These are phyloP conservation scores for Colletotrichum sp. DNA, from an alignment of 2,329 filamentous ascomycete genomes.

Conservation along the genomic window DNA sequence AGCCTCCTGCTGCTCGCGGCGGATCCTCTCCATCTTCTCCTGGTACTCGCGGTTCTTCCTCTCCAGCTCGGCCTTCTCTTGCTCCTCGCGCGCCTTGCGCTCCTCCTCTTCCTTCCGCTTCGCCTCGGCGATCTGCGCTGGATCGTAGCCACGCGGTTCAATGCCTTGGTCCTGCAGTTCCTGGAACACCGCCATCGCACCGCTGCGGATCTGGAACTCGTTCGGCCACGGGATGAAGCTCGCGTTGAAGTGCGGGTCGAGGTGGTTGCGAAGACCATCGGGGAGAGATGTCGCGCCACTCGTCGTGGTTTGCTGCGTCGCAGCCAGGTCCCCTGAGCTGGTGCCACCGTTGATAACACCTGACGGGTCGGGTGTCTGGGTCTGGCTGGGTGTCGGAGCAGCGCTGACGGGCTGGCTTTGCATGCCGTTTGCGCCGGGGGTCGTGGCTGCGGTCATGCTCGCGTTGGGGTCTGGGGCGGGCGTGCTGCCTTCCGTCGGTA, in stretches of 20 bases:
- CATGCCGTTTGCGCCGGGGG: conserved; percentile 11
- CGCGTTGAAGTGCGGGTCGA: conserved; percentile 62
- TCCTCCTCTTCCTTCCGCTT: conserved; percentile 57
- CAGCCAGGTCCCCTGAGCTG: conserved; percentile 27
- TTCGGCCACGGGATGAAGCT: conserved; percentile 81
- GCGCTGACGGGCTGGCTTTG: conserved; percentile 25
- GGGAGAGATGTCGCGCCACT: conserved; percentile 49
- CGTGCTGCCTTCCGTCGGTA: conserved; percentile 25
- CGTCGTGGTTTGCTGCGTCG: conserved; percentile 37
- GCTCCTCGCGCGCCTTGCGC: conserved; percentile 35
- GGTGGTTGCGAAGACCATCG: conserved; percentile 49
- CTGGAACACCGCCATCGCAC: conserved; percentile 71
- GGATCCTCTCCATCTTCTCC: conserved; percentile 44
- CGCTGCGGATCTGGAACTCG: conserved; percentile 71
- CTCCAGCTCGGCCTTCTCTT: conserved; percentile 47
- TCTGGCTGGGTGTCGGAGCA: conserved; percentile 26
- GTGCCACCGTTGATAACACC: conserved; percentile 7
- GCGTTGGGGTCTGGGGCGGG: conserved; percentile 18
- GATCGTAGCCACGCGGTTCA: conserved; percentile 66
- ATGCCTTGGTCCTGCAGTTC: conserved; percentile 65
- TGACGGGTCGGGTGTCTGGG: conserved; percentile 23
- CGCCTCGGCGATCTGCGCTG: conserved; percentile 57
- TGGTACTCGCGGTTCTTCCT: conserved; percentile 44
- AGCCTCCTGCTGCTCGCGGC: conserved; percentile 44
- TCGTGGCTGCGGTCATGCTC: conserved; percentile 12